These are phyloP conservation scores for Thalassiosira livingstoniorum DNA, from an alignment of 352 stramenopile genomes.

Conservation along the genomic window DNA sequence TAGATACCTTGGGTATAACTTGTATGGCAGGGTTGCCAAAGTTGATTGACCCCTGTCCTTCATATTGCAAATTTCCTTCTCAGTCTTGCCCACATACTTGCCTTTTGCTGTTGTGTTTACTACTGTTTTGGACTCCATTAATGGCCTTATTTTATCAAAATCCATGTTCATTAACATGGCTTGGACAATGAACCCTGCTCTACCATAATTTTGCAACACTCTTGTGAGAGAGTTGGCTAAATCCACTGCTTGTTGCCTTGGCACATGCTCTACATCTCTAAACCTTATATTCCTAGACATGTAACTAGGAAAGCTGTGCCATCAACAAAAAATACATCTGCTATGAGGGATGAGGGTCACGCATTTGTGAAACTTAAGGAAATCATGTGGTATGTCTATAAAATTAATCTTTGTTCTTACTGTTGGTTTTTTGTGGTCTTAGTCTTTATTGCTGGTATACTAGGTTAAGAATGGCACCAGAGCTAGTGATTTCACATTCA, in stretches of 20 bases:
- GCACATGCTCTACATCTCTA: constrained; percentile 16
- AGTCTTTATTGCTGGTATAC: too few species aligned
- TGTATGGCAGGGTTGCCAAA: too few species aligned
- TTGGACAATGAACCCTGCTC: too few species aligned
- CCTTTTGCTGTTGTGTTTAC: constrained; percentile 29
- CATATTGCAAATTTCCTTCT: too few species aligned
- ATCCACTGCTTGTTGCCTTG: too few species aligned
- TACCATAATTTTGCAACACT: too few species aligned
- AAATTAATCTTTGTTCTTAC: background rate
- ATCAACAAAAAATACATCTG: constrained; percentile 63
- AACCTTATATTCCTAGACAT: constrained; percentile 25
- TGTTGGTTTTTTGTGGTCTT: constrained; percentile 19
- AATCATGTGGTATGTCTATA: constrained; percentile 29
- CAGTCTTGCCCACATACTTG: constrained; percentile 39
- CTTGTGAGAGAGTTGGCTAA: too few species aligned
- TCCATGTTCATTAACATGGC: constrained; percentile 29
- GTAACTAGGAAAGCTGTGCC: constrained; percentile 51
- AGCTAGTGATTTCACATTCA: too few species aligned
- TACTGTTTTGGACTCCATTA: background rate
- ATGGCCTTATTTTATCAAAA: constrained; percentile 10
- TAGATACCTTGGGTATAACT: too few species aligned
- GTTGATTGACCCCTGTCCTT: too few species aligned
- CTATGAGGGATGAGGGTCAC: constrained; percentile 31
- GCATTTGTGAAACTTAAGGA: constrained; percentile 37
- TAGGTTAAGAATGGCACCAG: too few species aligned